A percentile compares a stretch with the other conserved stretches of the same genome.
Evolutionary conservation across 2,329 filamentous ascomycete genomes (phyloP).

Genomic region (Ilyonectria mors-panacis): DNA sequence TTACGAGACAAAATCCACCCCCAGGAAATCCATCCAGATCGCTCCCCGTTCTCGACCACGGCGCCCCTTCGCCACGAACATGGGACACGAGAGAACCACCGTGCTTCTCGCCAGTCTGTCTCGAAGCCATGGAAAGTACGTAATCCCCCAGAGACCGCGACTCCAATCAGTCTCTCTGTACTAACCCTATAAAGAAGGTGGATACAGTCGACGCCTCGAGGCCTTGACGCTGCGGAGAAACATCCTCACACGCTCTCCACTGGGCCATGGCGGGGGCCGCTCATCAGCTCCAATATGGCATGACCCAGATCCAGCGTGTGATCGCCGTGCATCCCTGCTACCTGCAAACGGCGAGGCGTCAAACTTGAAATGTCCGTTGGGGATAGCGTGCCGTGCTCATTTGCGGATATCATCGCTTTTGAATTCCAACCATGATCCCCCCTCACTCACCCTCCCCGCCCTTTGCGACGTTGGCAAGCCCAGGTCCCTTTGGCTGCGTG

Average conservation of each 20-base stretch:
- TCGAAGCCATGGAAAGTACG: slow-evolving; percentile 1
- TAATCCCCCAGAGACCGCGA: slow-evolving; percentile 12
- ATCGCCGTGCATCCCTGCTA: slow-evolving; percentile 22
- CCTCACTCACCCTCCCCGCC: slow-evolving; percentile 1
- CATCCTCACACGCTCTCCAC: slow-evolving; percentile 14
- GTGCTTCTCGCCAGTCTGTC: neutral
- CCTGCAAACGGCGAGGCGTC: slow-evolving; percentile 8
- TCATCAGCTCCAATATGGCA: slow-evolving; percentile 8
- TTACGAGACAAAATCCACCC: slow-evolving; percentile 35
- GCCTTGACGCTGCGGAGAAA: slow-evolving; percentile 24
- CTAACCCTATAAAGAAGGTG: slow-evolving; percentile 29
- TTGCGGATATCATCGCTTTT: slow-evolving; percentile 28
- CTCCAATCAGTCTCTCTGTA: slow-evolving; percentile 14
- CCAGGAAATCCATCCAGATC: slow-evolving; percentile 24
- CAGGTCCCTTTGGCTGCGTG: slow-evolving; percentile 1
- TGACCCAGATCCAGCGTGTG: slow-evolving; percentile 22
- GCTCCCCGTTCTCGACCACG: slow-evolving; percentile 1
- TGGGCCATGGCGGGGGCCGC: neutral
- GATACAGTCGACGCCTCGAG: slow-evolving; percentile 7
- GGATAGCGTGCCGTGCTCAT: slow-evolving; percentile 20
- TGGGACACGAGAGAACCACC: slow-evolving; percentile 12
- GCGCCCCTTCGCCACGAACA: neutral
- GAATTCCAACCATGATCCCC: slow-evolving; percentile 1
- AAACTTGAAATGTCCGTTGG: slow-evolving; percentile 13
- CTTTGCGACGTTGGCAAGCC: neutral